phyloP scores from a whole-genome alignment of 164 flowering plant genomes.

The Piper longum region DNA sequence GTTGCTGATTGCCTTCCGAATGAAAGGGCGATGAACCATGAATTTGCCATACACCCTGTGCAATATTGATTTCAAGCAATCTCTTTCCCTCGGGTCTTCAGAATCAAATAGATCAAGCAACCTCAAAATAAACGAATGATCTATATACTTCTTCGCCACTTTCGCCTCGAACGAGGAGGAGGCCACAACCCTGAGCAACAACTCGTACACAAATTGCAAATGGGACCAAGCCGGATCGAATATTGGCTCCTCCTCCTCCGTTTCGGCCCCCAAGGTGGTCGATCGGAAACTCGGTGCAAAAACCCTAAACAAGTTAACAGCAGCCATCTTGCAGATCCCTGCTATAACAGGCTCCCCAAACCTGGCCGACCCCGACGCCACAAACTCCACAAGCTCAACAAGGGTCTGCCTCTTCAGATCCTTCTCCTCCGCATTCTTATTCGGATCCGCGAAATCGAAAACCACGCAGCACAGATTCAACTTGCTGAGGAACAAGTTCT shows the following conservation, averaged over 20 bases:
- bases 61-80: slow-evolving; percentile 65
- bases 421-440: slow-evolving; percentile 47
- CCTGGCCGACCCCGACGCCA: slow-evolving; percentile 37
- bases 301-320: slow-evolving; percentile 62
- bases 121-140: slow-evolving; percentile 58
- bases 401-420: slow-evolving; percentile 65
- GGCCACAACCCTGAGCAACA: slow-evolving; percentile 56
- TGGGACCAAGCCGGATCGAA: slow-evolving; percentile 92
- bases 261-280: slow-evolving; percentile 30
- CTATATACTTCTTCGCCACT: slow-evolving; percentile 63
- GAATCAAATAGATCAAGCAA: slow-evolving; percentile 75
- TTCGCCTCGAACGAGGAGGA: slow-evolving; percentile 62
- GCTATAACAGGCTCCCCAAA: slow-evolving; percentile 61
- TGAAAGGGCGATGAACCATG: slow-evolving; percentile 88
- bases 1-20: slow-evolving; percentile 63
- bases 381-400: slow-evolving; percentile 67
- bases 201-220: slow-evolving; percentile 74
- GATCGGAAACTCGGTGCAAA: slow-evolving; percentile 70
- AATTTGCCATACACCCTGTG: slow-evolving; percentile 90
- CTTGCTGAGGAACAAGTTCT: slow-evolving; percentile 79
- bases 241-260: slow-evolving; percentile 74
- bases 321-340: slow-evolving; percentile 68
- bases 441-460: slow-evolving; percentile 65
- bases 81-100: slow-evolving; percentile 88
- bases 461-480: slow-evolving; percentile 69